Evolutionary conservation across 192 early-diverging fungal genomes (phyloP).

Genomic region (Coemansia furcata): DNA sequence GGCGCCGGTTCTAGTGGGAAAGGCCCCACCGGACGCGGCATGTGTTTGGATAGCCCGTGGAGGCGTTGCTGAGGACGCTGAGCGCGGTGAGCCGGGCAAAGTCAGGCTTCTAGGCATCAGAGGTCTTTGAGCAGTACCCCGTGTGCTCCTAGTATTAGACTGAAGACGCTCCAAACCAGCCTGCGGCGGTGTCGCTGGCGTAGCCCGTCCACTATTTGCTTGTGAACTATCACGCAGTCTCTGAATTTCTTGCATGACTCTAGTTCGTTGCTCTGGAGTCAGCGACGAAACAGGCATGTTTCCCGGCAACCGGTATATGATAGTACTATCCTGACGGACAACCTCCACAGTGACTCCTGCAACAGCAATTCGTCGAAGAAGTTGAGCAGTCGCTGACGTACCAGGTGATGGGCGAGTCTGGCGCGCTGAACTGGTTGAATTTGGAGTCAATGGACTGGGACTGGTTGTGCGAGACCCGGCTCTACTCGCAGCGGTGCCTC

Average conservation of each 20-base stretch:
- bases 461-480: background rate
- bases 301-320: conserved; percentile 47
- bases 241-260: conserved; percentile 53
- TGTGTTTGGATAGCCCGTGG: background rate
- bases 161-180: background rate
- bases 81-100: background rate
- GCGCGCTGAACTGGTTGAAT: background rate
- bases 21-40: background rate
- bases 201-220: background rate
- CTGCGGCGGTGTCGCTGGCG: background rate
- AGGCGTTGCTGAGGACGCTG: background rate
- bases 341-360: conserved; percentile 49
- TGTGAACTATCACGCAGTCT: conserved; percentile 25
- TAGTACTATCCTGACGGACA: conserved; percentile 40
- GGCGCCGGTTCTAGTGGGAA: background rate
- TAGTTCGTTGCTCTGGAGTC: conserved; percentile 41
- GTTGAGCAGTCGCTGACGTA: conserved; percentile 13
- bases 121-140: background rate
- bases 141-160: background rate
- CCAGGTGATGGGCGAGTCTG: background rate
- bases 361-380: conserved; percentile 36
- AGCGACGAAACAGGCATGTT: conserved; percentile 52
- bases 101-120: conserved; percentile 1
- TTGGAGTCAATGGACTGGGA: background rate
- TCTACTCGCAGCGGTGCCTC: background rate